Evolutionary conservation across 495 filamentous ascomycete species (phyloP).

Genomic region (Penicillium pulvis): DNA sequence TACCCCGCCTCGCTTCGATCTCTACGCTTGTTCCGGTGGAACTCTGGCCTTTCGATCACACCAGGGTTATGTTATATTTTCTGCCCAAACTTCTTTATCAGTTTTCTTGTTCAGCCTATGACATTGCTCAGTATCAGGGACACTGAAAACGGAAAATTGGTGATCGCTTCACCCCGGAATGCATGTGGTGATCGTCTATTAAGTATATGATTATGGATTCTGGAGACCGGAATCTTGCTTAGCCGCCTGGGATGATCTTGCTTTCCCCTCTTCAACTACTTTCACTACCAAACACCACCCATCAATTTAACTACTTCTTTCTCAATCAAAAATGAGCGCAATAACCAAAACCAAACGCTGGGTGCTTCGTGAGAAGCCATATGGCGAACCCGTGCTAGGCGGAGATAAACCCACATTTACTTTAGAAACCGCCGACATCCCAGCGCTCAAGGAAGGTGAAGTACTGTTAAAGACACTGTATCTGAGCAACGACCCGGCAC

Average conservation of each 20-base stretch:
- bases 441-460: slow-evolving; percentile 28
- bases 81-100: too few relatives aligned
- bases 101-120: too few relatives aligned
- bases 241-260: neutral
- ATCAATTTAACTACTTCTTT: neutral
- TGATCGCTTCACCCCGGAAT: too few relatives aligned
- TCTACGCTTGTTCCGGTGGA: too few relatives aligned
- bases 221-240: neutral
- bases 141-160: too few relatives aligned
- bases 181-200: too few relatives aligned
- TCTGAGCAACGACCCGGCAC: slow-evolving; percentile 70
- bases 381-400: neutral
- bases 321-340: neutral
- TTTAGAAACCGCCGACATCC: neutral
- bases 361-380: slow-evolving; percentile 3
- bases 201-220: too few relatives aligned
- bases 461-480: slow-evolving; percentile 62
- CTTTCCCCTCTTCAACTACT: neutral
- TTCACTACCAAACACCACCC: neutral
- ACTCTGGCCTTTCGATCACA: too few relatives aligned
- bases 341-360: neutral
- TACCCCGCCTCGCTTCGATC: too few relatives aligned
- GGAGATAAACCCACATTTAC: slow-evolving; percentile 5
- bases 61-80: too few relatives aligned
- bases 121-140: too few relatives aligned